phyloP scores from a whole-genome alignment of 202 grass and related monocot species.

The Miscanthus sacchariflorus region DNA sequence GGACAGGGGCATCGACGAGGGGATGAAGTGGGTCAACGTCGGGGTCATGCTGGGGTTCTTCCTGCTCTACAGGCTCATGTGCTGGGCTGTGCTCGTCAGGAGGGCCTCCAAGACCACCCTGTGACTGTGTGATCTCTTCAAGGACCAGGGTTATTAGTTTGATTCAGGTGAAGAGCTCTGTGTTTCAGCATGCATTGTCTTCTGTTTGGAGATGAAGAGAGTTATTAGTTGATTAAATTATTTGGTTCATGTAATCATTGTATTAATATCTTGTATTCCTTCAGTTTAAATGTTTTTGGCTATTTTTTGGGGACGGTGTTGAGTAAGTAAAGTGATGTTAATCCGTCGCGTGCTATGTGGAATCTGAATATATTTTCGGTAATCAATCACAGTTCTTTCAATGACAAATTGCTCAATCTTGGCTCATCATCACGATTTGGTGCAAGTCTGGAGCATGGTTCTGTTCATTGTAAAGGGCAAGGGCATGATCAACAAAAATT shows the following conservation, averaged over 20 bases:
- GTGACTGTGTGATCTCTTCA: conserved; percentile 12
- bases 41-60: conserved; percentile 85
- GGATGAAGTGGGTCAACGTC: conserved; percentile 71
- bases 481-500: too few species aligned
- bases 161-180: background rate
- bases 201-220: background rate
- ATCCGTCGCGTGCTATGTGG: background rate
- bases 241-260: background rate
- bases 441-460: too few species aligned
- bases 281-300: background rate
- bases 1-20: conserved; percentile 68
- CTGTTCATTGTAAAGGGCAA: too few species aligned
- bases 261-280: background rate
- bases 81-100: conserved; percentile 75
- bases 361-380: background rate
- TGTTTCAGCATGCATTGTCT: background rate
- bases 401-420: too few species aligned
- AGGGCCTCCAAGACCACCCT: conserved; percentile 82
- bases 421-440: too few species aligned
- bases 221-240: background rate
- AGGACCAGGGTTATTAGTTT: background rate
- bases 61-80: conserved; percentile 76
- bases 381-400: background rate
- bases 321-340: background rate
- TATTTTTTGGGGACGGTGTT: background rate